phyloP scores from a whole-genome alignment of 495 filamentous ascomycete genomes.

The Podospora pseudoanserina region DNA sequence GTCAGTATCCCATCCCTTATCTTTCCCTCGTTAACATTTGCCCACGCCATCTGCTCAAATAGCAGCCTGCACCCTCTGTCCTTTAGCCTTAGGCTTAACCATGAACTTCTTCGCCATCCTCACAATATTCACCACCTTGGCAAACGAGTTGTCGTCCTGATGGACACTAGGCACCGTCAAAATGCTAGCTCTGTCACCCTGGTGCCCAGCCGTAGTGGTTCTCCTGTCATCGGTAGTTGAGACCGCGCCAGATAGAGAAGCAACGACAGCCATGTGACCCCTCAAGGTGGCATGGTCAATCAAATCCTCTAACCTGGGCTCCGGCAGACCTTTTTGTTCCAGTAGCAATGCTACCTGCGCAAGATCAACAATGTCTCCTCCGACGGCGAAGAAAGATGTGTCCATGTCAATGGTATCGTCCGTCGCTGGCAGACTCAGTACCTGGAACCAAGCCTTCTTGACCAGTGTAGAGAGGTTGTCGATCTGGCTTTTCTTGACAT shows the following conservation, averaged over 20 bases:
- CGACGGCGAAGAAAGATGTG: constrained; percentile 22
- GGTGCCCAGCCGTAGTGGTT: neutral
- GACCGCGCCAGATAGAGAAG: neutral
- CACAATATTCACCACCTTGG: neutral
- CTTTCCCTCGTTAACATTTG: neutral
- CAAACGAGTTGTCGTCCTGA: neutral
- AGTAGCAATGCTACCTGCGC: constrained; percentile 22
- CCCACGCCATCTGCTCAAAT: neutral
- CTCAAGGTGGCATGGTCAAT: constrained; percentile 17
- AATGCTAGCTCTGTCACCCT: neutral
- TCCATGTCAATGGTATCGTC: constrained; percentile 4
- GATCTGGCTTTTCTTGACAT: constrained; percentile 7
- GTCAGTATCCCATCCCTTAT: too few relatives aligned
- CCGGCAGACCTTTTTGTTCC: neutral
- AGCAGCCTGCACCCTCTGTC: neutral
- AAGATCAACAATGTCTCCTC: constrained; percentile 24
- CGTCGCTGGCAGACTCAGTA: neutral
- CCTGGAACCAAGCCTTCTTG: constrained; percentile 18
- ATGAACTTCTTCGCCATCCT: neutral
- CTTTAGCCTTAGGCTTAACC: neutral
- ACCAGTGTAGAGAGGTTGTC: constrained; percentile 7
- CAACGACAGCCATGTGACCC: constrained; percentile 19
- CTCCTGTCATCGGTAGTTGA: neutral
- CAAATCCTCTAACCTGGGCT: constrained; percentile 20
- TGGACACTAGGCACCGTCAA: neutral